Evolutionary conservation across 2,329 filamentous ascomycete species (phyloP).

Genomic region (Tricladium varicosporioides): DNA sequence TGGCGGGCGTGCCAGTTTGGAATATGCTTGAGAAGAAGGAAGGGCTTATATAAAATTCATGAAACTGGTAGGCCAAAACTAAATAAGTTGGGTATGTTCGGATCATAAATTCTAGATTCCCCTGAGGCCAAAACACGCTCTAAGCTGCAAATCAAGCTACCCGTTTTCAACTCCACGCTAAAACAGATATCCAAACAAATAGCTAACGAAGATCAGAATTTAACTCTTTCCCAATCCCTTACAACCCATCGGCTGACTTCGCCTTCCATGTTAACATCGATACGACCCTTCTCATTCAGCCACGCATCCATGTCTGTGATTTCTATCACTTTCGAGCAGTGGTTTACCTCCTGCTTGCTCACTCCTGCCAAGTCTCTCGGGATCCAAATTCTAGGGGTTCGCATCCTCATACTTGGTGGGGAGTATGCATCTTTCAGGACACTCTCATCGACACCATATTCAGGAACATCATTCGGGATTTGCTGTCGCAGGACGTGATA

Average conservation of each 20-base stretch:
- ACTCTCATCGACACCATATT: constrained; percentile 44
- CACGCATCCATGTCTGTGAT: constrained; percentile 59
- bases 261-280: constrained; percentile 21
- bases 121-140: no score
- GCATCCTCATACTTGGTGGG: constrained; percentile 56
- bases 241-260: constrained; percentile 16
- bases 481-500: constrained; percentile 49
- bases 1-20: not conserved
- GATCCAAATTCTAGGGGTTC: constrained; percentile 56
- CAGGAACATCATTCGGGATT: constrained; percentile 48
- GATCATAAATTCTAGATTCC: no score
- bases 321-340: constrained; percentile 49
- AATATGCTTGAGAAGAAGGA: not conserved
- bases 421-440: constrained; percentile 50
- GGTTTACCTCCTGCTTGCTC: constrained; percentile 53
- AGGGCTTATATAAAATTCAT: not conserved
- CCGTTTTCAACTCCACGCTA: not conserved
- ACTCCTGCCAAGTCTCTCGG: constrained; percentile 58
- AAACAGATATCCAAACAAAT: not conserved
- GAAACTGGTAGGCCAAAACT: no score
- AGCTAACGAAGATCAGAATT: constrained; percentile 13
- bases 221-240: constrained; percentile 18
- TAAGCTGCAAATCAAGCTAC: no score
- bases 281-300: constrained; percentile 42
- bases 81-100: no score